These are phyloP conservation scores for Aspergillus calidoustus DNA, from an alignment of 2,329 filamentous ascomycete genomes.

Conservation along the genomic window DNA sequence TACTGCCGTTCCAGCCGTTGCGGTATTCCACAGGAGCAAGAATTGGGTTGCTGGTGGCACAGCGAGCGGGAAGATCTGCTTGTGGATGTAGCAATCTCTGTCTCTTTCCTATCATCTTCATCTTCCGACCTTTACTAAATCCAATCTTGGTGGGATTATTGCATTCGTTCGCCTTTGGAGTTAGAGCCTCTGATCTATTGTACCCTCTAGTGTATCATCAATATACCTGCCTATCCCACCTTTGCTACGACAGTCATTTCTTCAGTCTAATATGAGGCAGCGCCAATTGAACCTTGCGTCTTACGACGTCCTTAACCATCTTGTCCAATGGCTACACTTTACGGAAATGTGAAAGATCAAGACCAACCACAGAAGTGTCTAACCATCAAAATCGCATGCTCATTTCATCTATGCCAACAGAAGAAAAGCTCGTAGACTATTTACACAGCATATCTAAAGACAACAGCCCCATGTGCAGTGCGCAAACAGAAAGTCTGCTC, in stretches of 20 bases:
- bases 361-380: neutral
- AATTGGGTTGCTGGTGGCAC: slow-evolving; percentile 95
- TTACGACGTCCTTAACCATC: too few species aligned
- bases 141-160: too few species aligned
- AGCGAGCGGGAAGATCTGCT: slow-evolving; percentile 85
- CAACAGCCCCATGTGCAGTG: slow-evolving; percentile 8
- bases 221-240: too few species aligned
- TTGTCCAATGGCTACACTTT: too few species aligned
- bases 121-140: neutral
- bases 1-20: slow-evolving; percentile 90
- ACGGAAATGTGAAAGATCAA: neutral
- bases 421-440: slow-evolving; percentile 23
- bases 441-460: slow-evolving; percentile 25
- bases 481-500: slow-evolving; percentile 10
- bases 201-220: too few species aligned
- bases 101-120: neutral
- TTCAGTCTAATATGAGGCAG: too few species aligned
- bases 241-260: too few species aligned
- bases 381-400: slow-evolving; percentile 19
- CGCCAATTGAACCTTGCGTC: too few species aligned
- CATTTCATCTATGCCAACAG: slow-evolving; percentile 40
- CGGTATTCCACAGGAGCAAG: slow-evolving; percentile 82
- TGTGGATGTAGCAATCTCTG: slow-evolving; percentile 72
- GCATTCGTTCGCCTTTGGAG: too few species aligned
- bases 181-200: too few species aligned